Evolutionary conservation across 164 flowering plant species (phyloP).

Genomic region (Kingdonia uniflora): DNA sequence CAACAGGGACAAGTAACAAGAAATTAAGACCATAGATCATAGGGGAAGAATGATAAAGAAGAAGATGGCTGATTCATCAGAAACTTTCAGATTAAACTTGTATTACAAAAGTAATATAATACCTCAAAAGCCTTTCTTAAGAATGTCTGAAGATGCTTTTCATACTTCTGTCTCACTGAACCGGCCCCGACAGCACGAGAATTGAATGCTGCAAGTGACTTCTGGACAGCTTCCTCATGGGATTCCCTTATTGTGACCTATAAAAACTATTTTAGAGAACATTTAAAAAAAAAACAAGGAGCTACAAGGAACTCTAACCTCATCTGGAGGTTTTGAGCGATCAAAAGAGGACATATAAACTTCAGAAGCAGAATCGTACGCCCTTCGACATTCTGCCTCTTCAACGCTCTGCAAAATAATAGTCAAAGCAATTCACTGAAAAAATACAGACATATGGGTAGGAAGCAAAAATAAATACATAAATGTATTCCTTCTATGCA

Average conservation of each 20-base stretch:
- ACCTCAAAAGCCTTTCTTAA: conserved; percentile 89
- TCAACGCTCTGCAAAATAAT: conserved; percentile 77
- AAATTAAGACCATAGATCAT: too few relatives aligned
- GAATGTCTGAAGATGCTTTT: conserved; percentile 63
- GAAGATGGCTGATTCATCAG: too few relatives aligned
- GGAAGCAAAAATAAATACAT: too few relatives aligned
- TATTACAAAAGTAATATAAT: conserved; percentile 1
- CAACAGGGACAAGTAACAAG: too few relatives aligned
- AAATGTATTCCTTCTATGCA: too few relatives aligned
- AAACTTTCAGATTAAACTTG: neutral
- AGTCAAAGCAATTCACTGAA: neutral
- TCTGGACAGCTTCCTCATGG: conserved; percentile 81
- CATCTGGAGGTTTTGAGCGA: conserved; percentile 87
- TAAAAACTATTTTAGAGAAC: conserved; percentile 14
- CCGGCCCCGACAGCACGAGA: conserved; percentile 87
- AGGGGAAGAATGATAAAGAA: too few relatives aligned
- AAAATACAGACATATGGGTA: too few relatives aligned
- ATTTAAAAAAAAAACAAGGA: neutral
- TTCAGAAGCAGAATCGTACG: conserved; percentile 77
- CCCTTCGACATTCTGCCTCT: conserved; percentile 93
- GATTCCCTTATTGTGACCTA: conserved; percentile 82
- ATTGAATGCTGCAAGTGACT: conserved; percentile 62
- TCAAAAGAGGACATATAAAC: conserved; percentile 80
- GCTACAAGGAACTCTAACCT: conserved; percentile 41
- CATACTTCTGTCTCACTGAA: conserved; percentile 71